A percentile compares a stretch with the other conserved stretches of the same genome.
phyloP scores from a whole-genome alignment of 2,329 filamentous ascomycete species.

The Claviceps digitariae region DNA sequence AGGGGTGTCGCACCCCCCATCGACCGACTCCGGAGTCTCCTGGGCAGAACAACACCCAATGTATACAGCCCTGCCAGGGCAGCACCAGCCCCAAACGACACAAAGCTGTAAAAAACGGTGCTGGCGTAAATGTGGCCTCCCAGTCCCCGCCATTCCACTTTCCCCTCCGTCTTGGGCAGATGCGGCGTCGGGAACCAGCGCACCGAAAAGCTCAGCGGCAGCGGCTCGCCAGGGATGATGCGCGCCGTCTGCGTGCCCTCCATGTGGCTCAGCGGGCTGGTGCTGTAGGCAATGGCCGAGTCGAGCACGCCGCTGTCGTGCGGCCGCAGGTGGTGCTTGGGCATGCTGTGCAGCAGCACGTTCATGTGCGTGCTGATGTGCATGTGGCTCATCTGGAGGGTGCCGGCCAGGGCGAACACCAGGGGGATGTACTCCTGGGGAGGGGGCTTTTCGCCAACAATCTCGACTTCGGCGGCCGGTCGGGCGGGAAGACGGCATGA shows the following conservation, averaged over 20 bases:
- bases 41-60: constrained; percentile 44
- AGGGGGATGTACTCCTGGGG: constrained; percentile 62
- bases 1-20: constrained; percentile 45
- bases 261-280: constrained; percentile 54
- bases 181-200: constrained; percentile 72
- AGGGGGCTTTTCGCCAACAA: constrained; percentile 35
- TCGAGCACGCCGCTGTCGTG: constrained; percentile 69
- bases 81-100: constrained; percentile 43
- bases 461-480: constrained; percentile 44
- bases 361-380: constrained; percentile 87
- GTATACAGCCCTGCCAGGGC: constrained; percentile 45
- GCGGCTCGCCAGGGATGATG: constrained; percentile 74
- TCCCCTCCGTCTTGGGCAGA: constrained; percentile 53
- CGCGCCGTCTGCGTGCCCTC: constrained; percentile 40
- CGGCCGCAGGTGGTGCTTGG: constrained; percentile 47
- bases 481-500: constrained; percentile 79
- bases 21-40: constrained; percentile 33
- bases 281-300: constrained; percentile 76
- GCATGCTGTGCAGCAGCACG: constrained; percentile 62
- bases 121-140: constrained; percentile 50
- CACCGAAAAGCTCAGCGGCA: constrained; percentile 68
- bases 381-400: constrained; percentile 75
- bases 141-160: constrained; percentile 51
- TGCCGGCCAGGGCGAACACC: constrained; percentile 79
- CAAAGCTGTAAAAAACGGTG: constrained; percentile 48